A percentile compares a stretch with the other conserved stretches of the same genome.
Evolutionary conservation across 164 flowering plant genomes (phyloP).

Genomic region (Berberis thunbergii): DNA sequence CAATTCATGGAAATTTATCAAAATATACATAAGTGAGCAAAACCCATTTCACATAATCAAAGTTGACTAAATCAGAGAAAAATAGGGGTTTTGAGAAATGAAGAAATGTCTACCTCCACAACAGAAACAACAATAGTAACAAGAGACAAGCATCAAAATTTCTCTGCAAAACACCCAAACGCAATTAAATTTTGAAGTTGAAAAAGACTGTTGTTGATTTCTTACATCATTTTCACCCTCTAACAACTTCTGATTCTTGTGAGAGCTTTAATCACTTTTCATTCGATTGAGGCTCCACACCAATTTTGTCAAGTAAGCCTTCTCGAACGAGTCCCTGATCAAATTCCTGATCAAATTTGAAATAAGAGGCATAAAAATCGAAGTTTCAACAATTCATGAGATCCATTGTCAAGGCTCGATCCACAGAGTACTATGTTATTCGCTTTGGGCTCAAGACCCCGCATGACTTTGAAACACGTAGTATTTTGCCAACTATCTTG

Average conservation of each 20-base stretch:
- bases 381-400: too few species aligned
- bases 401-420: too few species aligned
- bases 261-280: slow-evolving; percentile 25
- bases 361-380: too few species aligned
- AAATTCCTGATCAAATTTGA: slow-evolving; percentile 20
- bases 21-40: too few species aligned
- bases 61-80: background rate
- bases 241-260: slow-evolving; percentile 23
- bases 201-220: too few species aligned
- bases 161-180: slow-evolving; percentile 22
- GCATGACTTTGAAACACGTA: too few species aligned
- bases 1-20: too few species aligned
- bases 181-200: slow-evolving; percentile 1
- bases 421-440: too few species aligned
- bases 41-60: too few species aligned
- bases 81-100: background rate
- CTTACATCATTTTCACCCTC: too few species aligned
- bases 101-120: slow-evolving; percentile 43
- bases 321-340: slow-evolving; percentile 58
- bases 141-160: slow-evolving; percentile 32
- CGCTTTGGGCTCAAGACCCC: too few species aligned
- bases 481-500: too few species aligned
- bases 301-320: slow-evolving; percentile 33
- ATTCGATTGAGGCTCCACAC: slow-evolving; percentile 47
- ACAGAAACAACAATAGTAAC: slow-evolving; percentile 60